phyloP scores from a whole-genome alignment of 352 stramenopile species.

The Phytophthora pinifolia region DNA sequence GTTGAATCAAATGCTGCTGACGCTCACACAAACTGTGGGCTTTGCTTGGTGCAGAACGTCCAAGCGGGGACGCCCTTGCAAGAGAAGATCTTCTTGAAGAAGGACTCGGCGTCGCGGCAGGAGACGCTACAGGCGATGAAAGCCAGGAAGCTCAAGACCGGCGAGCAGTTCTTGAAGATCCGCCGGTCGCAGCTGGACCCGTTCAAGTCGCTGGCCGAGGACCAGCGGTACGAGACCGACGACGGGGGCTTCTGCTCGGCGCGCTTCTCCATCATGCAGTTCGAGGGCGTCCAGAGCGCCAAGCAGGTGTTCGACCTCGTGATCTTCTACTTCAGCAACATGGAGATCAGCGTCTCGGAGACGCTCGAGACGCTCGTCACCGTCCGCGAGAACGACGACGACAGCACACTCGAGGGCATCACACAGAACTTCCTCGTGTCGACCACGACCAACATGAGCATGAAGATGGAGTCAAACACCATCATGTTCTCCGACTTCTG shows the following conservation, averaged over 20 bases:
- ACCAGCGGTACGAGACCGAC: constrained; percentile 47
- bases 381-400: constrained; percentile 48
- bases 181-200: constrained; percentile 24
- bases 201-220: constrained; percentile 29
- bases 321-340: constrained; percentile 51
- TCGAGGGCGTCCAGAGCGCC: constrained; percentile 34
- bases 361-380: constrained; percentile 46
- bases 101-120: constrained; percentile 15
- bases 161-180: constrained; percentile 33
- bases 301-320: constrained; percentile 55
- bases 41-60: constrained; percentile 20
- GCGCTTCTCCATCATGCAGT: constrained; percentile 56
- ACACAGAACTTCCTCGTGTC: constrained; percentile 43
- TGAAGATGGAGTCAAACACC: constrained; percentile 45
- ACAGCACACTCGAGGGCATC: constrained; percentile 16
- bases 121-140: constrained; percentile 24
- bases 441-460: constrained; percentile 23
- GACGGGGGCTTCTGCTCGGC: constrained; percentile 45
- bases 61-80: constrained; percentile 33
- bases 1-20: not conserved
- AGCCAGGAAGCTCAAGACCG: constrained; percentile 23
- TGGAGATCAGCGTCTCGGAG: constrained; percentile 63
- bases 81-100: constrained; percentile 29
- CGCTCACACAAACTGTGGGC: not conserved
- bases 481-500: constrained; percentile 39